These are phyloP conservation scores for Chrysanthemum makinoi DNA, from an alignment of 129 eudicot genomes.

Conservation along the genomic window DNA sequence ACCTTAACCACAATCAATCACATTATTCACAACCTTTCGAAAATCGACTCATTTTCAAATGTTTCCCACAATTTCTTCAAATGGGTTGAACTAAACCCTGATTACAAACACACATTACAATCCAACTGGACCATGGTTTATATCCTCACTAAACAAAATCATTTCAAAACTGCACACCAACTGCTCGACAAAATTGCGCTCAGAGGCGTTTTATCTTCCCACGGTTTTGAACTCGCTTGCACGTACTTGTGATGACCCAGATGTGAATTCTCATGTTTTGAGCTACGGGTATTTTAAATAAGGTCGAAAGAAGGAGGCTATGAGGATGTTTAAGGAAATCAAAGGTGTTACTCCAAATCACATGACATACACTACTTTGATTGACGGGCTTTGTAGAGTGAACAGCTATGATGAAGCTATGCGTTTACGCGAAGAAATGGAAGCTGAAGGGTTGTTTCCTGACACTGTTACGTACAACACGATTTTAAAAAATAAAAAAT, in stretches of 20 bases:
- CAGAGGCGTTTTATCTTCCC: conserved; percentile 64
- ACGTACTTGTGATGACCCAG: conserved; percentile 34
- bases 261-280: conserved; percentile 75
- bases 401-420: conserved; percentile 61
- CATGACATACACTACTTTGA: conserved; percentile 81
- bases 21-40: not conserved
- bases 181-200: conserved; percentile 72
- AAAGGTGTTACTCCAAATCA: conserved; percentile 69
- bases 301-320: conserved; percentile 96
- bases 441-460: conserved; percentile 63
- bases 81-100: conserved; percentile 25
- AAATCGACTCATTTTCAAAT: not conserved
- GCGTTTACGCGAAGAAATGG: conserved; percentile 57
- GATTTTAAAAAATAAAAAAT: too few relatives aligned
- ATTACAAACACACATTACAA: conserved; percentile 72
- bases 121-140: conserved; percentile 77
- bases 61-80: too few relatives aligned
- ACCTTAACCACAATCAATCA: not conserved
- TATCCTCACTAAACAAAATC: conserved; percentile 53
- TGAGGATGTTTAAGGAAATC: conserved; percentile 70
- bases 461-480: conserved; percentile 80
- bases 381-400: conserved; percentile 80
- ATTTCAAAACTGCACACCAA: conserved; percentile 66
- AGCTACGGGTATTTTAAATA: conserved; percentile 86
- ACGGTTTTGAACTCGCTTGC: conserved; percentile 65